These are phyloP conservation scores for Fulvia fulva DNA, from an alignment of 2,329 filamentous ascomycete genomes.

Conservation along the genomic window DNA sequence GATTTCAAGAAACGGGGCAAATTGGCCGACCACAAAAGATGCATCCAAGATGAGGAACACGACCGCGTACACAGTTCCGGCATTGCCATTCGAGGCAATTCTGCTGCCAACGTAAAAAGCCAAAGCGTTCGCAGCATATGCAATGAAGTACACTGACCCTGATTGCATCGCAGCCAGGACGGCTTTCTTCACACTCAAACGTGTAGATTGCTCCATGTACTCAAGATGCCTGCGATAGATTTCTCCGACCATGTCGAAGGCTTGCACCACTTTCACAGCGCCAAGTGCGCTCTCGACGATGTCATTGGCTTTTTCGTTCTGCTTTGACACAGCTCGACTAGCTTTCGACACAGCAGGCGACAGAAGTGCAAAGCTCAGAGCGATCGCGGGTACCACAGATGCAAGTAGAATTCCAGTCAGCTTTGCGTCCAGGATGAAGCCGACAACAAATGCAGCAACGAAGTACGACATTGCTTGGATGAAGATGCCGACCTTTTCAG, in stretches of 20 bases:
- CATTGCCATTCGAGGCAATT: constrained; percentile 29
- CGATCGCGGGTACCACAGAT: constrained; percentile 49
- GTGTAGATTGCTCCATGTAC: constrained; percentile 34
- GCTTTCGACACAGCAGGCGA: constrained; percentile 41
- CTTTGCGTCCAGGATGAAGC: constrained; percentile 42
- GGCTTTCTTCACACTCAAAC: constrained; percentile 40
- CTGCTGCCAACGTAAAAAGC: constrained; percentile 45
- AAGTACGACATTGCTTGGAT: constrained; percentile 46
- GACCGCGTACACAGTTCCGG: constrained; percentile 58
- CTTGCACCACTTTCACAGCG: constrained; percentile 47
- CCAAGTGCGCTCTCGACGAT: constrained; percentile 45
- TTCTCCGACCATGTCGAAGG: constrained; percentile 43
- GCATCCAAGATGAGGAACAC: constrained; percentile 63
- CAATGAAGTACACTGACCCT: constrained; percentile 43
- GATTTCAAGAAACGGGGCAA: constrained; percentile 59
- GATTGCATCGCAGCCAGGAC: constrained; percentile 40
- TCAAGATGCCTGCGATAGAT: constrained; percentile 38
- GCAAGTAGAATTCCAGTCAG: constrained; percentile 43
- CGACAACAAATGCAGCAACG: constrained; percentile 42
- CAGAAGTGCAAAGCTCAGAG: constrained; percentile 40
- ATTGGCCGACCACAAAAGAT: constrained; percentile 59
- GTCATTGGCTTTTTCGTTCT: constrained; percentile 41
- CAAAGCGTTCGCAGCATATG: constrained; percentile 44
- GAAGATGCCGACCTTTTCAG: constrained; percentile 47
- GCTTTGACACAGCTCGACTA: constrained; percentile 36